Evolutionary conservation across 768 basidiomycete genomes (phyloP).

Genomic region (Rhodocollybia butyracea): DNA sequence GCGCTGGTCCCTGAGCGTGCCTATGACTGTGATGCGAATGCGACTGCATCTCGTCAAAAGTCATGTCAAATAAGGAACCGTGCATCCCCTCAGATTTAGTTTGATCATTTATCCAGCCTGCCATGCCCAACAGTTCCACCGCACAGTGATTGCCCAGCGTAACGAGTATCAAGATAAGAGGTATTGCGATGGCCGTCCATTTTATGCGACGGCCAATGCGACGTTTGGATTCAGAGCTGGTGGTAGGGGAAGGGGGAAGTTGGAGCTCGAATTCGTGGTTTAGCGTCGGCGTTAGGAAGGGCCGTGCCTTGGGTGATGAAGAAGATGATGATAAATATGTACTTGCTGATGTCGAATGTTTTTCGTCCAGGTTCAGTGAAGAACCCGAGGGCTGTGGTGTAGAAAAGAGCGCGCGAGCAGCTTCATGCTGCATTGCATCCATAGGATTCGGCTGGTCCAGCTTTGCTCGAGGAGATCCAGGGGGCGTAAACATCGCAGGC

Average conservation of each 20-base stretch:
- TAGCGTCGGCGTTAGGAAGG: neutral
- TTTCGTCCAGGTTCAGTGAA: neutral
- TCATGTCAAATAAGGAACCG: constrained; percentile 31
- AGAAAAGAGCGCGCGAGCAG: neutral
- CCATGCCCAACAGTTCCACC: constrained; percentile 49
- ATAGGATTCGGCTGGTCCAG: neutral
- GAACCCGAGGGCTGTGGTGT: neutral
- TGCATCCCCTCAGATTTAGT: constrained; percentile 31
- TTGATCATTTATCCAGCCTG: constrained; percentile 43
- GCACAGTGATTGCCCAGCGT: constrained; percentile 36
- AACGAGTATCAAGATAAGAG: constrained; percentile 45
- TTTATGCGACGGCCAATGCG: constrained; percentile 40
- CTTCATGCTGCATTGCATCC: neutral
- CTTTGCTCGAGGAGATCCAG: constrained; percentile 31
- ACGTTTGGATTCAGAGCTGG: constrained; percentile 30
- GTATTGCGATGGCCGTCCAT: constrained; percentile 55
- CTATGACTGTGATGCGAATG: constrained; percentile 1
- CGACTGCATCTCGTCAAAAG: neutral
- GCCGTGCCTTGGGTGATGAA: neutral
- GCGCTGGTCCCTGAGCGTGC: neutral
- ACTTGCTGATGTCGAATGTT: constrained; percentile 11
- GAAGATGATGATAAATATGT: constrained; percentile 4
- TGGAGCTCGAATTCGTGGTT: neutral
- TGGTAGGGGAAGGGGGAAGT: neutral
- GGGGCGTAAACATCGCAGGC: constrained; percentile 27